phyloP scores from a whole-genome alignment of 768 basidiomycete genomes.

The Coprinopsis cinerea region DNA sequence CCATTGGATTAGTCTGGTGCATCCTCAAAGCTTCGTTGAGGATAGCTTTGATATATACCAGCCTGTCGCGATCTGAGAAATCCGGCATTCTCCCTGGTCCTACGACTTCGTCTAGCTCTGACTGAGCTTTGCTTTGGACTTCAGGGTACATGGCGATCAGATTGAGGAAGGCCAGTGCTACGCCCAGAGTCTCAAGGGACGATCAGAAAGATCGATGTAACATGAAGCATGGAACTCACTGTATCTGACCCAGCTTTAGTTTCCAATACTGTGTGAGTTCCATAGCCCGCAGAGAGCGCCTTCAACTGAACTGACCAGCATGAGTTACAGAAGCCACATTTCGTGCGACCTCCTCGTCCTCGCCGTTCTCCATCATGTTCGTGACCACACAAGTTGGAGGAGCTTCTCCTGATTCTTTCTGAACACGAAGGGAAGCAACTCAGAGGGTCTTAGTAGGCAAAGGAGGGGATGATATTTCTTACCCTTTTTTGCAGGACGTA shows the following conservation, averaged over 20 bases:
- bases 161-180: conserved; percentile 14
- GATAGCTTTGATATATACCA: conserved; percentile 13
- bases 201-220: no score
- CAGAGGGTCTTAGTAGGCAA: no score
- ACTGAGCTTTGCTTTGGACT: conserved; percentile 22
- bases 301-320: no score
- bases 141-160: conserved; percentile 36
- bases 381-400: no score
- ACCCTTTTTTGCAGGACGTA: background rate
- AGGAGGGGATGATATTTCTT: no score
- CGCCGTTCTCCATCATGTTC: no score
- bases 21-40: conserved; percentile 19
- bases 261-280: no score
- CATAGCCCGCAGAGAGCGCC: no score
- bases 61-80: conserved; percentile 11
- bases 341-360: no score
- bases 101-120: conserved; percentile 18
- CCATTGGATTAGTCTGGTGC: conserved; percentile 15
- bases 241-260: background rate
- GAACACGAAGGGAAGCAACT: no score
- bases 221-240: background rate
- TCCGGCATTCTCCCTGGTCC: conserved; percentile 15
- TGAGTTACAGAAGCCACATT: no score
- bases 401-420: no score
- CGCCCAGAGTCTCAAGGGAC: background rate